Conservation (phyloP, 2,329 filamentous ascomycete genomes). For the Ceratocystiopsis brevicomis region DNA sequence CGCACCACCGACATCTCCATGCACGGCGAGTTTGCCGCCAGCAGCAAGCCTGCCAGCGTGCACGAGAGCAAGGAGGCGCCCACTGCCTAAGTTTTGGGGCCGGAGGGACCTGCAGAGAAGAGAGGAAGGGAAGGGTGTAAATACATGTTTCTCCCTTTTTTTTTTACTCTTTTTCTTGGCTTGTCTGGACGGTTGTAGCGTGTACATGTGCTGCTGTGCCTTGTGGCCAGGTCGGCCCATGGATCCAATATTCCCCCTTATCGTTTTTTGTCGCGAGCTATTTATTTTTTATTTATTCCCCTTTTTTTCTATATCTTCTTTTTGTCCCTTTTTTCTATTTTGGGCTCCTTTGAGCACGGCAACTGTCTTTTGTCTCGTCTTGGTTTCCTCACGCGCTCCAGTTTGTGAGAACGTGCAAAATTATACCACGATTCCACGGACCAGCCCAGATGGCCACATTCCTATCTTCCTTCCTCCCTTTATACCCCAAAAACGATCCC, state of each 20-base stretch:
- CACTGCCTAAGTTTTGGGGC: not conserved
- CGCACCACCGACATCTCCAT: conserved; percentile 19
- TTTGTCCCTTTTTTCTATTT: not conserved
- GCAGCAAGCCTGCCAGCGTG: conserved; percentile 3
- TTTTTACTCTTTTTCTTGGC: not conserved
- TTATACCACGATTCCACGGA: no score
- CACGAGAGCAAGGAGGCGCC: conserved; percentile 5
- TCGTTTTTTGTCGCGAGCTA: not conserved
- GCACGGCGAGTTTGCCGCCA: conserved; percentile 3
- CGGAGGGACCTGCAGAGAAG: no score
- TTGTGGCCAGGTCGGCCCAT: no score
- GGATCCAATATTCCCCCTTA: not conserved
- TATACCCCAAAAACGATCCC: no score
- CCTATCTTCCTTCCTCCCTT: no score
- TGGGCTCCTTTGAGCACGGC: not conserved
- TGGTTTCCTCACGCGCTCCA: no score
- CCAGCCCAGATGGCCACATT: no score
- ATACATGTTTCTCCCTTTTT: not conserved
- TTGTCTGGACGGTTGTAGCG: no score
- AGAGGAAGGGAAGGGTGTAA: not conserved
- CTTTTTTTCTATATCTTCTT: not conserved
- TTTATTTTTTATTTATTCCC: not conserved
- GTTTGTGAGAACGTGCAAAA: no score
- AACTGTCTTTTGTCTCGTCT: no score
- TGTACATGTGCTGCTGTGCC: no score